Evolutionary conservation across 495 filamentous ascomycete genomes (phyloP).

Genomic region (Aspergillus saccharolyticus): DNA sequence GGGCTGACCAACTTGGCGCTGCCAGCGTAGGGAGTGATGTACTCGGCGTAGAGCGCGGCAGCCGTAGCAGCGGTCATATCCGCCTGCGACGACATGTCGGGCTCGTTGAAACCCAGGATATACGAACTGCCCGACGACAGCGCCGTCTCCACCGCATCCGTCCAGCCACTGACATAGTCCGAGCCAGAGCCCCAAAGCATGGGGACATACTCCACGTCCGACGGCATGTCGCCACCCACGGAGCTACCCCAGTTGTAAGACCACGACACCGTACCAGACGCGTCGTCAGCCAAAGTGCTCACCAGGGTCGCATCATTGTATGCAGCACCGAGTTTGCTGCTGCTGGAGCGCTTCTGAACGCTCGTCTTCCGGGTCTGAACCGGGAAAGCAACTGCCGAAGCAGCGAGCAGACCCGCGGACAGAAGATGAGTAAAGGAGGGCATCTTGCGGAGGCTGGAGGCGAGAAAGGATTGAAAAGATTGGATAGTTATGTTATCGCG

Average conservation of each 20-base stretch:
- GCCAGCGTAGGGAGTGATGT: background rate
- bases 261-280: background rate
- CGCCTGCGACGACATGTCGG: background rate
- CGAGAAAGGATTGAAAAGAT: too few species aligned
- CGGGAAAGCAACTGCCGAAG: too few species aligned
- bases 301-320: background rate
- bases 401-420: too few species aligned
- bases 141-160: background rate
- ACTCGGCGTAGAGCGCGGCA: background rate
- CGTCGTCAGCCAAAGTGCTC: background rate
- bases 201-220: background rate
- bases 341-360: too few species aligned
- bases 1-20: background rate
- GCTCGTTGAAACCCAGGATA: constrained; percentile 1
- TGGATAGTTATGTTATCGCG: too few species aligned
- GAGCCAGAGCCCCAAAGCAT: background rate
- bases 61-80: background rate
- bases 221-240: background rate
- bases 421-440: too few species aligned
- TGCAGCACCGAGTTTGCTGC: background rate
- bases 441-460: too few species aligned
- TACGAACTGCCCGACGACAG: background rate
- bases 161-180: background rate
- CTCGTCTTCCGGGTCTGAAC: too few species aligned
- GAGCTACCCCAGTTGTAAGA: background rate